Conservation (phyloP, 306 rosid genomes). For the Nissolia schottii region DNA sequence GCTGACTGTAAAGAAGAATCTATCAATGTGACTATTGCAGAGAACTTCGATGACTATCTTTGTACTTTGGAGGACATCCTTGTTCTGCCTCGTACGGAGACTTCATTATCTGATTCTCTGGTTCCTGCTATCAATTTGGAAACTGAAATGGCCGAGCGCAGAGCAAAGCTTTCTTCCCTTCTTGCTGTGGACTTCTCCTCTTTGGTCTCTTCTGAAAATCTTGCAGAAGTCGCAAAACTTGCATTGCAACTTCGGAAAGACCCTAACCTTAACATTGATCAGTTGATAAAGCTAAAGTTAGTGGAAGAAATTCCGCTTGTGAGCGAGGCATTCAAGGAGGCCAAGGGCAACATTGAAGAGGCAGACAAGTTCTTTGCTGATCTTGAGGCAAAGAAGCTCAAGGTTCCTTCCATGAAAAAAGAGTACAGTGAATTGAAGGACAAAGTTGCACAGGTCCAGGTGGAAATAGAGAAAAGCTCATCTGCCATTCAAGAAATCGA, state of each 20-base stretch:
- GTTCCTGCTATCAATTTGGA: not conserved
- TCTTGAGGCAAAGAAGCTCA: conserved; percentile 18
- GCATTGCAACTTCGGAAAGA: conserved; percentile 10
- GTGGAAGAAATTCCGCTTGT: conserved; percentile 21
- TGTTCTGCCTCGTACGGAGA: conserved; percentile 4
- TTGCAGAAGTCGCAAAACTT: conserved; percentile 18
- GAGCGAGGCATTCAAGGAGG: conserved; percentile 17
- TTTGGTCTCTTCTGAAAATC: not conserved
- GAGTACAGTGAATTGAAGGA: conserved; percentile 16
- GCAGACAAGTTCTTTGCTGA: conserved; percentile 14
- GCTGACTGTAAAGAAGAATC: not conserved
- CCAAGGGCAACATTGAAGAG: not conserved
- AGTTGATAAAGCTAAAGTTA: conserved; percentile 20
- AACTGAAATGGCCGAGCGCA: conserved; percentile 11
- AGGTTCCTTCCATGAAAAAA: not conserved
- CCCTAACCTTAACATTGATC: conserved; percentile 16
- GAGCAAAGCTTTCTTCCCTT: conserved; percentile 28
- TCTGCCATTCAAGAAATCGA: conserved; percentile 19
- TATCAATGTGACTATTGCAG: not conserved
- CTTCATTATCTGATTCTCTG: not conserved
- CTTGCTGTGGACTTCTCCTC: conserved; percentile 27
- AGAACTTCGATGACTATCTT: conserved; percentile 24
- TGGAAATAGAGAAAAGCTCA: not conserved
- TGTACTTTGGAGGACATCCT: conserved; percentile 23
- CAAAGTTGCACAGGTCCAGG: not conserved